phyloP scores from a whole-genome alignment of 306 rosid species.

The Rosa persica region DNA sequence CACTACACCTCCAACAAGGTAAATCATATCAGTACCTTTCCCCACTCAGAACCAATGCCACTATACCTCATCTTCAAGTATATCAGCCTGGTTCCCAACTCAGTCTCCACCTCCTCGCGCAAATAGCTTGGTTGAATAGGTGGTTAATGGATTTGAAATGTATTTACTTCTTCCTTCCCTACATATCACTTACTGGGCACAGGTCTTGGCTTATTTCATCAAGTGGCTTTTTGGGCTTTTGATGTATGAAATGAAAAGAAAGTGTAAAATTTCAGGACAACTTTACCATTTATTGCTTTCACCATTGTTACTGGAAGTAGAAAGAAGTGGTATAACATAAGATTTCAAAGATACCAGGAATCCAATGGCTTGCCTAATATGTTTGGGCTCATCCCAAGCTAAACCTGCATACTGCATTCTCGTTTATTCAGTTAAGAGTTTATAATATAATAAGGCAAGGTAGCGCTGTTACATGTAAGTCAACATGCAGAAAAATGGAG shows the following conservation, averaged over 20 bases:
- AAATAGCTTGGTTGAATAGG: slow-evolving; percentile 36
- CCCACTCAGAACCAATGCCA: slow-evolving; percentile 82
- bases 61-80: slow-evolving; percentile 89
- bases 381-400: slow-evolving; percentile 97
- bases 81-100: slow-evolving; percentile 82
- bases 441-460: not conserved
- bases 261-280: slow-evolving; percentile 18
- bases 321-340: not conserved
- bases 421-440: slow-evolving; percentile 22
- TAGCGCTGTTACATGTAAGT: not conserved
- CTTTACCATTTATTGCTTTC: slow-evolving; percentile 12
- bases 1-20: too few species aligned
- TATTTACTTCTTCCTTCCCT: slow-evolving; percentile 28
- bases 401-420: slow-evolving; percentile 78
- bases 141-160: not conserved
- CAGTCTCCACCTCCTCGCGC: slow-evolving; percentile 84
- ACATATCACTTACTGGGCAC: slow-evolving; percentile 78
- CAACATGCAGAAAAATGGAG: too few species aligned
- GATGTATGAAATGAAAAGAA: slow-evolving; percentile 80
- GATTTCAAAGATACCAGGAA: slow-evolving; percentile 53
- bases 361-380: slow-evolving; percentile 98
- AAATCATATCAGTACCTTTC: slow-evolving; percentile 57
- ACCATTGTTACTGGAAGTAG: not conserved
- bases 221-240: slow-evolving; percentile 85
- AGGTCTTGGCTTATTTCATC: slow-evolving; percentile 93